Evolutionary conservation across 768 basidiomycete species (phyloP), one percentile per base, ranked within the genome.

Genomic region (Sarcodon aspratus): DNA sequence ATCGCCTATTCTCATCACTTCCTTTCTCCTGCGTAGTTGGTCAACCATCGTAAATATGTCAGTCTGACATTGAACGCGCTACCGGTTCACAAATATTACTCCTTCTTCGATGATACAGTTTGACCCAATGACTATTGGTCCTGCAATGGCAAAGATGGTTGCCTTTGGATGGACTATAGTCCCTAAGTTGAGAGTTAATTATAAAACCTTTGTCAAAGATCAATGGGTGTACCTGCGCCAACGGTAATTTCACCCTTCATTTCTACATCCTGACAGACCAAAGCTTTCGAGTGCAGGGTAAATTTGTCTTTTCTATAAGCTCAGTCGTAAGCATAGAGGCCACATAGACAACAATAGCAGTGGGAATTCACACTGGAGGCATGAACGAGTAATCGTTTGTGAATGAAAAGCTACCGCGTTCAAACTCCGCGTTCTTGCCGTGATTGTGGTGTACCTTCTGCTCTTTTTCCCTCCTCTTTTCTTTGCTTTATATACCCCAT

Each of bases 241-340:
- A 99, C 85, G 15, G 92, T 94, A 48, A 95, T 87, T 58, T 93
- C 86, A 46, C 96, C 95, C 61, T 90, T 89, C 56, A 98, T 73
- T 53, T 97, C 93, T 32, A 90, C 88, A 68, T 96, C 93, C 60
- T 91, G 86, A 61, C 89, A 91, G 31, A 97, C 85, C 44, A 95
- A 75, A 6, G 91, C 86, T 61, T 82, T 90, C 2, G 92, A 87
- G 55, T 95, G 90, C 42, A 96, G 89, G 6, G 83, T 85, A 59
- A 88, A 84, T 61, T 86, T 88, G 69, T 92, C 86, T 55, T 85
- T 85, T 65, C 89, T 92, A 59, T n/a, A 43, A 8, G 18, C 33
- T 40, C 33, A 15, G 40, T 42, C 5, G 40, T 42, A 15, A 42
- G 13, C 8, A 18, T 31, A 35, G 15, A 6, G n/a, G 9, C 27